Evolutionary conservation across 805 yeast genomes (phyloP), one percentile per base, ranked within the genome.

Genomic region (Candida berthetii): DNA sequence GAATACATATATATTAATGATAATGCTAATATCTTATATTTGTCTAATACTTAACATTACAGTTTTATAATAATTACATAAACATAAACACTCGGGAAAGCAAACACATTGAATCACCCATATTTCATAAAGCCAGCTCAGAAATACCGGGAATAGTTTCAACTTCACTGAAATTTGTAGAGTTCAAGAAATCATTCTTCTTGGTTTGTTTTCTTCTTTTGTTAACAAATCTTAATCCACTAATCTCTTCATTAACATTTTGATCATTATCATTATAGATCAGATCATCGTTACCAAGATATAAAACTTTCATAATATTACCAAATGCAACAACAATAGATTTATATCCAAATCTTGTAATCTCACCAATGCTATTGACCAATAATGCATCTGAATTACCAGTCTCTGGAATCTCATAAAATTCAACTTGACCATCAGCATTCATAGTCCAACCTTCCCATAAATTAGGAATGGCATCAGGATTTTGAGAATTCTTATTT

Each of bases 381-480:
- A 80, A 53, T 36, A 81, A 59, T 7, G 76, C 74, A 9, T 66
- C 57, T 2, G 49, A 37, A 40, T 62, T 62, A 3, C 67, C 60
- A 4, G 67, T 66, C 28, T 64, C 65, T 3, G 83, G 80, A 11
- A 87, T 73, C 31, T 78, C 77, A 52, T 81, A 84, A 40, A 68
- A 69, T 20, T 72, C 64, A 16, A 83, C 68, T 36, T 71, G 69
- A 0, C 95, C 95, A 42, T 73, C 71, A n/a, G 80, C 76, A 5
- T 74, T 69, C 65, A 87, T 74, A 2, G 88, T 80, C 74, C 87
- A 87, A 1, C 93, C 95, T 58, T 86, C 90, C 93, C 95, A 85
- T 10, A 72, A 55, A 41, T 68, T 65, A 54, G 42, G 69, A 59
- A 37, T 64, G 57, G 31, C 39, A 32, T 43, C 50, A 37, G 29